These are phyloP conservation scores for Trichocladium uniseriatum DNA, from an alignment of 495 filamentous ascomycete species.

Conservation along the genomic window DNA sequence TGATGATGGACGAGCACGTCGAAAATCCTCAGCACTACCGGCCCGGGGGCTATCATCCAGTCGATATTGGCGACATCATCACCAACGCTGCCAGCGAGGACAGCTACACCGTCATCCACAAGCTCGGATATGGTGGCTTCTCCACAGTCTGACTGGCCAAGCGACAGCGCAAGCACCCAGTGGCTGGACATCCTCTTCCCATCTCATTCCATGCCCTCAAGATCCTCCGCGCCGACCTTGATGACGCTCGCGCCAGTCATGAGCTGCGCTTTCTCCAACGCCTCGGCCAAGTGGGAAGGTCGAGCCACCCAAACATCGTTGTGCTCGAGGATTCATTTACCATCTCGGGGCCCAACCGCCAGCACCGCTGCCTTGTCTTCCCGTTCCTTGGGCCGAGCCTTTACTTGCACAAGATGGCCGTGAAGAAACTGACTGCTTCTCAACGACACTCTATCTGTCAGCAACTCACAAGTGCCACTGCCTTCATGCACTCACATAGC, in stretches of 20 bases:
- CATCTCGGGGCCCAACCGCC: slow-evolving; percentile 2
- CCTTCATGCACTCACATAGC: slow-evolving; percentile 1
- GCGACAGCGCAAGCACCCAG: background rate
- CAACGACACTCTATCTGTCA: background rate
- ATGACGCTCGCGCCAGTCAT: background rate
- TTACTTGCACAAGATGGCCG: background rate
- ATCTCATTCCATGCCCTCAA: background rate
- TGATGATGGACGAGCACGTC: background rate
- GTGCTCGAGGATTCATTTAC: slow-evolving; percentile 4
- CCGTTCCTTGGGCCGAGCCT: background rate
- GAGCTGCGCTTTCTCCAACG: background rate
- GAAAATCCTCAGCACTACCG: background rate
- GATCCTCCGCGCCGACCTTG: background rate
- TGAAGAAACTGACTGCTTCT: background rate
- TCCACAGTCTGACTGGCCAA: slow-evolving; percentile 3
- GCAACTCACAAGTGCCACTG: slow-evolving; percentile 4
- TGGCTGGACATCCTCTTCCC: too few relatives aligned
- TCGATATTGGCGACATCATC: slow-evolving; percentile 5
- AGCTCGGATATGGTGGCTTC: background rate
- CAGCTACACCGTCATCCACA: background rate
- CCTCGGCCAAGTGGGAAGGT: slow-evolving; percentile 2
- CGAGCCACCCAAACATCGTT: slow-evolving; percentile 1
- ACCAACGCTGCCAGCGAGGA: background rate
- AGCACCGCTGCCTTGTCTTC: background rate
- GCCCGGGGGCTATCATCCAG: slow-evolving; percentile 2